phyloP scores from a whole-genome alignment of 2,329 filamentous ascomycete species.

The Scleromitrula shiraiana region DNA sequence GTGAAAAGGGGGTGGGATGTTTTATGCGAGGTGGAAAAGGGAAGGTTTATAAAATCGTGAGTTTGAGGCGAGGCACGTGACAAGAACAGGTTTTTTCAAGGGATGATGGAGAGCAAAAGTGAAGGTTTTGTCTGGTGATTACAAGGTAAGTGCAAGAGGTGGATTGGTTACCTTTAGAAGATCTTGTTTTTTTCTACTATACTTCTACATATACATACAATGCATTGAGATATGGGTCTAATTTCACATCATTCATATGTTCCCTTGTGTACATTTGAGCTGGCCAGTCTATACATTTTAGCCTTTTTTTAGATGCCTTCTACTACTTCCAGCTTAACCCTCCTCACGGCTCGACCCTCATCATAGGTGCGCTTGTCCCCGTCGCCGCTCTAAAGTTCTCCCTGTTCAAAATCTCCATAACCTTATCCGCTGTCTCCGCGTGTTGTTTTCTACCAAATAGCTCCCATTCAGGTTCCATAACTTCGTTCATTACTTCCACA shows the following conservation, averaged over 20 bases:
- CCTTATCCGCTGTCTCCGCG: constrained; percentile 43
- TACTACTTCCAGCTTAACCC: too few species aligned
- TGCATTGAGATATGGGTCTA: neutral
- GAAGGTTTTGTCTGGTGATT: neutral
- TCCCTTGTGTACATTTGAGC: neutral
- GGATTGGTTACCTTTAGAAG: too few species aligned
- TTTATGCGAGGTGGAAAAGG: neutral
- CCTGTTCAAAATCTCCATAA: constrained; percentile 48
- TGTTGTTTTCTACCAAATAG: constrained; percentile 46
- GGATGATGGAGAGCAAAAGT: neutral
- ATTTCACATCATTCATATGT: neutral
- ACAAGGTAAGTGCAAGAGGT: too few species aligned
- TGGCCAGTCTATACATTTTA: neutral
- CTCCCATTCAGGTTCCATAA: constrained; percentile 45
- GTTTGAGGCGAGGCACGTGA: neutral
- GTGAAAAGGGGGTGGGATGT: neutral
- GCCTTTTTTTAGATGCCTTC: neutral
- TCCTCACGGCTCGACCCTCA: constrained; percentile 7
- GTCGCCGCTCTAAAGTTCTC: constrained; percentile 36
- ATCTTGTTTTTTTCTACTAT: neutral
- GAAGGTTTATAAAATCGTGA: neutral
- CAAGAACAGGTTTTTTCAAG: neutral
- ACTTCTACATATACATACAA: constrained; percentile 8
- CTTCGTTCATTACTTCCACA: constrained; percentile 35
- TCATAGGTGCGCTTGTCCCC: constrained; percentile 25